Evolutionary conservation across 1,284 basidiomycete species (phyloP).

Genomic region (Ceratobasidium sp.): DNA sequence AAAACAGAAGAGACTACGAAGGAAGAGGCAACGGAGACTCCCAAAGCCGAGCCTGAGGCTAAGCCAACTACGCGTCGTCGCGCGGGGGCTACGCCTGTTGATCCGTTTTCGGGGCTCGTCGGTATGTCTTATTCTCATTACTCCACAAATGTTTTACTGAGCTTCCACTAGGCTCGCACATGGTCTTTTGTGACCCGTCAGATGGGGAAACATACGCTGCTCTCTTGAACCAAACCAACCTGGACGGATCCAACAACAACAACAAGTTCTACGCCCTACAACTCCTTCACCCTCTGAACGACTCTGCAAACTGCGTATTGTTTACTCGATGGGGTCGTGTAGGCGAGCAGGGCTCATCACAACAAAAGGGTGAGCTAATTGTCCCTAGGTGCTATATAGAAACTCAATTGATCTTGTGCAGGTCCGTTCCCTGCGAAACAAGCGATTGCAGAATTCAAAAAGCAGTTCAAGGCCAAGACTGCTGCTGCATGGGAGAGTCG

Average conservation of each 20-base stretch:
- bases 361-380: slow-evolving; percentile 60
- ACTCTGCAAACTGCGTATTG: slow-evolving; percentile 56
- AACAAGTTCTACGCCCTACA: slow-evolving; percentile 68
- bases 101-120: slow-evolving; percentile 61
- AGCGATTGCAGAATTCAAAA: slow-evolving; percentile 67
- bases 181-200: slow-evolving; percentile 61
- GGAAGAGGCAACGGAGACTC: slow-evolving; percentile 46
- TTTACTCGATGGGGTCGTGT: slow-evolving; percentile 71
- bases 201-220: slow-evolving; percentile 68
- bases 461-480: slow-evolving; percentile 68
- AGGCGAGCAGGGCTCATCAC: slow-evolving; percentile 64
- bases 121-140: slow-evolving; percentile 56
- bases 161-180: slow-evolving; percentile 60
- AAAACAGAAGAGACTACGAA: slow-evolving; percentile 47
- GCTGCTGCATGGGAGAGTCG: slow-evolving; percentile 64
- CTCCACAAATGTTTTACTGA: slow-evolving; percentile 21
- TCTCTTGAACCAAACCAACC: slow-evolving; percentile 75
- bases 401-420: slow-evolving; percentile 46
- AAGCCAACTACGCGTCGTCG: slow-evolving; percentile 61
- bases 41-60: slow-evolving; percentile 48
- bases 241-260: slow-evolving; percentile 51
- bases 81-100: slow-evolving; percentile 71
- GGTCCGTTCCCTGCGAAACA: slow-evolving; percentile 54
- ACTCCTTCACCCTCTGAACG: slow-evolving; percentile 64
- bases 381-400: neutral